Base-by-base conservation (phyloP, 2,329 filamentous ascomycete genomes). In the Apiospora saccharicola region DNA sequence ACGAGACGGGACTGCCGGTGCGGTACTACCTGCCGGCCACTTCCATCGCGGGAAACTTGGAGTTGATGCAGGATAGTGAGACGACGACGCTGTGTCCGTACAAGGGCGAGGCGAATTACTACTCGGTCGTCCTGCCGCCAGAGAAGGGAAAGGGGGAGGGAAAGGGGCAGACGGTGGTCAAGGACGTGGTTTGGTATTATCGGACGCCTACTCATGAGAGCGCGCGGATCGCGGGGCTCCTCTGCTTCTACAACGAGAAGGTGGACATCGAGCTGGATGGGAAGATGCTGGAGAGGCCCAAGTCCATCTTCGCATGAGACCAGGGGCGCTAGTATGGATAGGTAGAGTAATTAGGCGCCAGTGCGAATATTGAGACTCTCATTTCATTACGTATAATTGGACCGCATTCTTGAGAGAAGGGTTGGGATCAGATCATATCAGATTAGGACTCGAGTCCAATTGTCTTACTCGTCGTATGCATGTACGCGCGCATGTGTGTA, bases 201-300 rank as follows among this genome's bases (percentile, higher is more conserved):
- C 81, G 82, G 22, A 83, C 85, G 14, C 90, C 91, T 3, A 89
- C 86, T 0, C 76, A 83, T 0, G 91, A 93, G 80, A 88, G 87
- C 71, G 86, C 84, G 2, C 80, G 79, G 2, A 83, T 93, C 73
- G 87, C 87, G 1, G 90, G 90, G 1, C 78, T 85, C 67, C 67
- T 91, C 70, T 92, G 90, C 76, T 93, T 92, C 73, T 92, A 92
- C 74, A 91, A 92, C 74, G 91, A 93, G 78, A 90, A 90, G 80
- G 89, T 93, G 1, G 89, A 92, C 73, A 85, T 92, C n/a, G 82
- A 84, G 71, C 75, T 92, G 7, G 88, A 90, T 73, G 90, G 90
- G 0, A 77, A 80, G 71, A 73, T 79, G 46, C 49, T 82, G 70
- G 75, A 79, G 53, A 75, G 75, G n/a, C 82, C 82, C 13, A 77